These are phyloP conservation scores for Boletus pseudopeckii DNA, from an alignment of 768 basidiomycete species.

Conservation along the genomic window DNA sequence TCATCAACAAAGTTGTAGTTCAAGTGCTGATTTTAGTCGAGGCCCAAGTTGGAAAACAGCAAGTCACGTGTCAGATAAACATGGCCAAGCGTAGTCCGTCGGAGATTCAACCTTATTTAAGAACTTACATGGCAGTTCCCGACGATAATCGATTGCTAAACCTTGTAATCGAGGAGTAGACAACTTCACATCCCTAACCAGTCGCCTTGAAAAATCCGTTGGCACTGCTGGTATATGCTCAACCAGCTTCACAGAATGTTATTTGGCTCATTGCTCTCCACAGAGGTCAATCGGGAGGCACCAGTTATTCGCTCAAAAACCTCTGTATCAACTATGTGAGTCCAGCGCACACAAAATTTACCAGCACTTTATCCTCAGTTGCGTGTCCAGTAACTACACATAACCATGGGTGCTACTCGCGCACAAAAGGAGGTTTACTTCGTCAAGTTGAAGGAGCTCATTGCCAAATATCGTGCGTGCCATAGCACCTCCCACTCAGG, in stretches of 20 bases:
- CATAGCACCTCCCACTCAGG: background rate
- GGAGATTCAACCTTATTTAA: slow-evolving; percentile 28
- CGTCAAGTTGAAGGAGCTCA: slow-evolving; percentile 87
- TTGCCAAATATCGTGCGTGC: slow-evolving; percentile 83
- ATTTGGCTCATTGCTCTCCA: slow-evolving; percentile 7
- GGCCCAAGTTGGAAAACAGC: background rate
- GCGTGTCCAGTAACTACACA: slow-evolving; percentile 19
- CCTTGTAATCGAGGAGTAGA: slow-evolving; percentile 18
- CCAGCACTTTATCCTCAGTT: background rate
- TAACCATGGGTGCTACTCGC: slow-evolving; percentile 86
- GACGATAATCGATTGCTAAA: slow-evolving; percentile 15
- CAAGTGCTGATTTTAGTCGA: background rate
- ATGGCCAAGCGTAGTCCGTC: slow-evolving; percentile 8
- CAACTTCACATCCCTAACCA: slow-evolving; percentile 25
- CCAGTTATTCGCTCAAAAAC: slow-evolving; percentile 35
- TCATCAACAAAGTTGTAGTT: slow-evolving; percentile 30
- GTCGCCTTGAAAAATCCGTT: slow-evolving; percentile 95
- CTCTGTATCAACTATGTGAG: slow-evolving; percentile 28
- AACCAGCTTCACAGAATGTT: background rate
- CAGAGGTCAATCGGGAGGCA: slow-evolving; percentile 96
- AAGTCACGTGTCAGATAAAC: slow-evolving; percentile 6
- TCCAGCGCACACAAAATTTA: background rate
- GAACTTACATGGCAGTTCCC: slow-evolving; percentile 30
- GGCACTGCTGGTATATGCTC: slow-evolving; percentile 65
- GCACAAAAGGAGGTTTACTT: slow-evolving; percentile 92